These are phyloP conservation scores for Aspergillus viridinutans DNA, from an alignment of 2,329 filamentous ascomycete species.

Conservation along the genomic window DNA sequence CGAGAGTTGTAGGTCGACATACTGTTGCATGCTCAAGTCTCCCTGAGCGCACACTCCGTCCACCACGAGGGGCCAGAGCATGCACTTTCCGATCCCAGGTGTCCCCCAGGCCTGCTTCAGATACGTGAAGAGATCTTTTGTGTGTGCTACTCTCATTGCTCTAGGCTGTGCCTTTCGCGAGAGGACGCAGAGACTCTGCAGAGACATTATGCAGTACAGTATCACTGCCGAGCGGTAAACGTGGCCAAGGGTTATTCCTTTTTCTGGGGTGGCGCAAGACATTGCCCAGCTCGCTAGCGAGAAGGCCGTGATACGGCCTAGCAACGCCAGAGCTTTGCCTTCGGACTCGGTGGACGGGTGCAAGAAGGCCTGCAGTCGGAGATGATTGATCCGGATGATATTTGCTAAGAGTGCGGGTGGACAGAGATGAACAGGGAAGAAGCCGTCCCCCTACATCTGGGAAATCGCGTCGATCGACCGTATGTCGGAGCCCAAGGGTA, in stretches of 20 bases:
- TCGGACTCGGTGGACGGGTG: background rate
- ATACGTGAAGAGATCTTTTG: background rate
- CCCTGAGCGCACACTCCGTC: background rate
- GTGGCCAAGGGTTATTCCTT: constrained; percentile 2
- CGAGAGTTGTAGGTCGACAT: background rate
- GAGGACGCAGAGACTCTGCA: constrained; percentile 2
- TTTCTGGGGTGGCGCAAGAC: background rate
- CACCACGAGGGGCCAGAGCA: constrained; percentile 6
- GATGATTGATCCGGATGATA: constrained; percentile 7
- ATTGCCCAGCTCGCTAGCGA: background rate
- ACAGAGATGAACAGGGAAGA: constrained; percentile 2
- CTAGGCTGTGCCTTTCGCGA: background rate
- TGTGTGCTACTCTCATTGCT: background rate
- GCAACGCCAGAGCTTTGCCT: background rate
- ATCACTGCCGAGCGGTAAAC: constrained; percentile 5
- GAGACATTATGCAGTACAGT: constrained; percentile 4
- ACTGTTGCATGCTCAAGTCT: background rate
- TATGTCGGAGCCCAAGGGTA: background rate
- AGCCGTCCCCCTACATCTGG: constrained; percentile 3
- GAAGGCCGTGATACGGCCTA: constrained; percentile 3
- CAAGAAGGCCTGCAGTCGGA: background rate
- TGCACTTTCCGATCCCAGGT: background rate
- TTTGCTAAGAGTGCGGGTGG: constrained; percentile 1
- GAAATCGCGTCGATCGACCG: background rate
- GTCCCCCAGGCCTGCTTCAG: background rate